phyloP scores from a whole-genome alignment of 176 grass and related monocot genomes.

The Olyra latifolia region DNA sequence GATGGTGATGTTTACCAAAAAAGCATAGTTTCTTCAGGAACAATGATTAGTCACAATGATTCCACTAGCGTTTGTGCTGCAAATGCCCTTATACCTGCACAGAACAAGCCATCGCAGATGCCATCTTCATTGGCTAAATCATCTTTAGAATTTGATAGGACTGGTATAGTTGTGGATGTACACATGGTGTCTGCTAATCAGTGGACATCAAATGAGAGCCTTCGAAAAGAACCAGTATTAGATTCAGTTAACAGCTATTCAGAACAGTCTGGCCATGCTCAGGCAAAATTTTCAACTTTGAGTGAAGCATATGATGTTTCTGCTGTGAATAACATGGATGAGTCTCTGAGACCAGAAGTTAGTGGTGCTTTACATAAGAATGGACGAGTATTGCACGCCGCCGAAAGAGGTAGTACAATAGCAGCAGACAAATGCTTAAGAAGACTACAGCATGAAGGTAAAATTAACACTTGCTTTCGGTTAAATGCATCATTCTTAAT shows the following conservation, averaged over 20 bases:
- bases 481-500: background rate
- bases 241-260: background rate
- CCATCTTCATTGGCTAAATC: slow-evolving; percentile 6
- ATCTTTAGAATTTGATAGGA: slow-evolving; percentile 6
- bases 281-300: background rate
- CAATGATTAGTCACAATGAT: background rate
- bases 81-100: background rate
- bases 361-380: slow-evolving; percentile 11
- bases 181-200: background rate
- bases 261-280: background rate
- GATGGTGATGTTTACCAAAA: slow-evolving; percentile 10
- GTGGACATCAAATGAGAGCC: slow-evolving; percentile 7
- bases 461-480: background rate
- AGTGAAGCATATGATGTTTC: background rate
- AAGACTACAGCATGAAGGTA: slow-evolving; percentile 9
- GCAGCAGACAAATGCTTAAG: slow-evolving; percentile 1
- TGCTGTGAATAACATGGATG: background rate
- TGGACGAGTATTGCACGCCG: background rate
- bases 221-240: slow-evolving; percentile 3
- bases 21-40: background rate
- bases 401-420: slow-evolving; percentile 5
- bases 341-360: background rate
- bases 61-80: background rate
- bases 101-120: background rate
- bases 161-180: background rate